A percentile compares a stretch with the other conserved stretches of the same genome.
Evolutionary conservation across 2,329 filamentous ascomycete genomes (phyloP).

Genomic region (Penicillium sp.): DNA sequence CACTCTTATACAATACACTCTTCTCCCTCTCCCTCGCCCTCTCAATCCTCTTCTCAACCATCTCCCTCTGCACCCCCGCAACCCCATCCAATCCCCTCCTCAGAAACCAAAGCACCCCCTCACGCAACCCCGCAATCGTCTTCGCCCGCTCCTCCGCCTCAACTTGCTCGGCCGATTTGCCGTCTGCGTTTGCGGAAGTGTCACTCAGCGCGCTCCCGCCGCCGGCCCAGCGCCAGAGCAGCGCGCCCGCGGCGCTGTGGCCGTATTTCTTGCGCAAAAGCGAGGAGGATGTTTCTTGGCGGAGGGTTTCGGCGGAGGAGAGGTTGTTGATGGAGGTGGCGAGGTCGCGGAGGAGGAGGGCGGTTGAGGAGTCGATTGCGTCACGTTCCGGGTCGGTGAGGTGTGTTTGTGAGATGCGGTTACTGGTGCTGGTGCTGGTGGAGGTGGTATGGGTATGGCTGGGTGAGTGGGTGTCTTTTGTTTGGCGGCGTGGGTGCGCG

Average conservation of each 20-base stretch:
- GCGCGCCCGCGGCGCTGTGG: slow-evolving; percentile 47
- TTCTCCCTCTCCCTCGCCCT: slow-evolving; percentile 87
- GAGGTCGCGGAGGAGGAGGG: slow-evolving; percentile 80
- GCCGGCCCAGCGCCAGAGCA: slow-evolving; percentile 59
- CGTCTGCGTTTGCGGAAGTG: slow-evolving; percentile 34
- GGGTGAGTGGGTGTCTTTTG: slow-evolving; percentile 26
- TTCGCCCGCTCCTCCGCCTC: slow-evolving; percentile 70
- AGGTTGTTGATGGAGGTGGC: slow-evolving; percentile 78
- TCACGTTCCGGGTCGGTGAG: slow-evolving; percentile 82
- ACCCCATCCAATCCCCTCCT: slow-evolving; percentile 73
- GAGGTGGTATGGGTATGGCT: slow-evolving; percentile 25
- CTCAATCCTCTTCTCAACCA: slow-evolving; percentile 88
- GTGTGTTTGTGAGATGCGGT: slow-evolving; percentile 42
- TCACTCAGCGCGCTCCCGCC: slow-evolving; percentile 42
- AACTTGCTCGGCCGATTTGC: slow-evolving; percentile 67
- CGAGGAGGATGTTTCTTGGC: slow-evolving; percentile 71
- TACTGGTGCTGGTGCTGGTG: slow-evolving; percentile 39
- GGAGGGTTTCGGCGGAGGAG: slow-evolving; percentile 77
- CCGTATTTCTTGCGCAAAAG: slow-evolving; percentile 73
- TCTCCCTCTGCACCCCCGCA: slow-evolving; percentile 75
- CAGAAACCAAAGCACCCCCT: slow-evolving; percentile 82
- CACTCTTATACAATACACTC: slow-evolving; percentile 73
- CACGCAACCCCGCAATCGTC: slow-evolving; percentile 69
- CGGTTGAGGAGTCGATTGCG: slow-evolving; percentile 83
- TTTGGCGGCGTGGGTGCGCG: slow-evolving; percentile 54